A percentile compares a stretch with the other conserved stretches of the same genome.
These are phyloP conservation scores for Blastobotrys ciferrii DNA, from an alignment of 1,139 yeast genomes.

Conservation along the genomic window DNA sequence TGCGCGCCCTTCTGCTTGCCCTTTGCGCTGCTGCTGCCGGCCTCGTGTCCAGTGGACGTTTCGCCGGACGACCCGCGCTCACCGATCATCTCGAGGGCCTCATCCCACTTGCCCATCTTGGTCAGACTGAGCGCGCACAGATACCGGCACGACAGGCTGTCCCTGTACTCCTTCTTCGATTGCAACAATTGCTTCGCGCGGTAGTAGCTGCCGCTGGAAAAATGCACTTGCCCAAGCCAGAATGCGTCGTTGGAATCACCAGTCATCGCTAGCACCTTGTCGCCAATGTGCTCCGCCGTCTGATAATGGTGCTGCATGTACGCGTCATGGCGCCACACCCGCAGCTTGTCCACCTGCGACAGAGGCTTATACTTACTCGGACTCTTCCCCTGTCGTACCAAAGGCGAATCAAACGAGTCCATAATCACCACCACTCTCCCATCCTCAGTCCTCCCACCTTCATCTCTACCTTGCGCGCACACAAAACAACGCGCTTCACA, in stretches of 20 bases:
- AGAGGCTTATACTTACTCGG: conserved; percentile 30
- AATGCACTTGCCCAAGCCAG: conserved; percentile 92
- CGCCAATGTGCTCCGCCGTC: conserved; percentile 91
- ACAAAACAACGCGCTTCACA: no score
- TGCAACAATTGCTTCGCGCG: conserved; percentile 69
- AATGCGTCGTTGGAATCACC: conserved; percentile 90
- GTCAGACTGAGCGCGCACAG: conserved; percentile 74
- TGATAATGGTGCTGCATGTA: conserved; percentile 86
- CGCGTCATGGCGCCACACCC: conserved; percentile 95
- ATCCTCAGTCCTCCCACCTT: no score
- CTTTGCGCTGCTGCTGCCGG: not conserved
- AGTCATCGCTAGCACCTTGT: conserved; percentile 77
- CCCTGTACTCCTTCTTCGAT: conserved; percentile 39
- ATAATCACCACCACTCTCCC: no score
- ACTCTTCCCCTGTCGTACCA: conserved; percentile 7
- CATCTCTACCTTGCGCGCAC: no score
- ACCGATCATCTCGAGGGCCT: conserved; percentile 83
- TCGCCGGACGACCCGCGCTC: conserved; percentile 7
- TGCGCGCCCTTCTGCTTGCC: conserved; percentile 6
- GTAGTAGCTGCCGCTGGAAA: conserved; percentile 67
- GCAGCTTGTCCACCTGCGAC: conserved; percentile 79
- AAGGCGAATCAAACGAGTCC: conserved; percentile 16
- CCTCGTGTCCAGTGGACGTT: not conserved
- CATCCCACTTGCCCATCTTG: conserved; percentile 79
- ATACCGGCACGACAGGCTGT: conserved; percentile 74